Percentiles rank a stretch among this genome's conserved stretches.
These are phyloP conservation scores for Chalara sp. DNA, from an alignment of 2,329 filamentous ascomycete genomes.

Conservation along the genomic window DNA sequence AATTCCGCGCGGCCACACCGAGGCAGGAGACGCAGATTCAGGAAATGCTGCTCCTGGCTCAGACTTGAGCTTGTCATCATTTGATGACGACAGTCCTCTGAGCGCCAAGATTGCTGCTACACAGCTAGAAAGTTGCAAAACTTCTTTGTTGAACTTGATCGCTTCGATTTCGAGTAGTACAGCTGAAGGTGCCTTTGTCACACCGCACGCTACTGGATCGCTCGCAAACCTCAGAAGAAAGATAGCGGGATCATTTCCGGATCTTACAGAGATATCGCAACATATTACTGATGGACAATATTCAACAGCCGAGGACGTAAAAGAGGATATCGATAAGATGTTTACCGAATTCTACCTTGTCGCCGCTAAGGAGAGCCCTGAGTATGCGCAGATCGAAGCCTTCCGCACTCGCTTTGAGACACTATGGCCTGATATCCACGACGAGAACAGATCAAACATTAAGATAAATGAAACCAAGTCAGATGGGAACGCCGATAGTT, in stretches of 20 bases:
- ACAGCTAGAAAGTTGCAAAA: background rate
- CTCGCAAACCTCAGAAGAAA: background rate
- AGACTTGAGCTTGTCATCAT: background rate
- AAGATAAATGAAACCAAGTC: too few species aligned
- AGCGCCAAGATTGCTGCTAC: background rate
- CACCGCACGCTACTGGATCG: background rate
- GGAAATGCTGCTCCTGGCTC: background rate
- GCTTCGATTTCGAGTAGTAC: background rate
- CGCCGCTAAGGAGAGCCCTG: background rate
- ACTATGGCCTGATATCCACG: background rate
- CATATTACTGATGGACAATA: background rate
- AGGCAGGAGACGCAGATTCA: background rate
- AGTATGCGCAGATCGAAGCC: background rate
- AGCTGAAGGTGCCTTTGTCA: background rate
- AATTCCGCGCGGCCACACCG: conserved; percentile 34
- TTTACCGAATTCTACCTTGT: background rate
- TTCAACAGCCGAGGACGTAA: background rate
- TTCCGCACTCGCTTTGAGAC: background rate
- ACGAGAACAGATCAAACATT: too few species aligned
- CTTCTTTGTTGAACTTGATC: background rate
- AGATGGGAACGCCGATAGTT: too few species aligned
- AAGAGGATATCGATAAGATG: background rate
- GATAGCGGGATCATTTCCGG: background rate
- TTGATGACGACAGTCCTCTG: background rate
- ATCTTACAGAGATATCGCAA: background rate